A percentile compares a stretch with the other conserved stretches of the same genome.
Evolutionary conservation across 139 green algal genomes (phyloP).

Genomic region (Chloropicon primus): DNA sequence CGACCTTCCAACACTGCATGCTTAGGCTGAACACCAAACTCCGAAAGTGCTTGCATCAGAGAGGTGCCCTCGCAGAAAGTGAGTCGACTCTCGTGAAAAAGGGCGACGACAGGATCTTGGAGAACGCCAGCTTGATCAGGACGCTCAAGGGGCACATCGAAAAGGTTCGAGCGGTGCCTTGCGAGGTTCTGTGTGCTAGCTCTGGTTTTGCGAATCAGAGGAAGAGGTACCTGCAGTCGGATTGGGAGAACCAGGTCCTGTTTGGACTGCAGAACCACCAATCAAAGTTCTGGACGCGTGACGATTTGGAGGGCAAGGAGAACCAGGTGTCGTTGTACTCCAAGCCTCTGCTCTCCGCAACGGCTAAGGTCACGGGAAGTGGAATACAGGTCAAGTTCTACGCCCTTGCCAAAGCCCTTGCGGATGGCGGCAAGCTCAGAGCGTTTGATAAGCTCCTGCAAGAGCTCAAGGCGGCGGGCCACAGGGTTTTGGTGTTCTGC

Average conservation of each 20-base stretch:
- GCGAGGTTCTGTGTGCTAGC: not conserved
- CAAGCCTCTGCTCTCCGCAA: not conserved
- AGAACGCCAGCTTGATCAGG: not conserved
- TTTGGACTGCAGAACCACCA: not conserved
- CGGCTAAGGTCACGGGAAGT: not conserved
- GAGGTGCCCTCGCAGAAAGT: not conserved
- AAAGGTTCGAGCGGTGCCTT: not conserved
- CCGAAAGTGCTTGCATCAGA: not conserved
- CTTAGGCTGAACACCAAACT: not conserved
- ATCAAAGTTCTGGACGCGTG: not conserved
- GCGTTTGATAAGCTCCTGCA: constrained; percentile 42
- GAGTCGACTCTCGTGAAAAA: not conserved
- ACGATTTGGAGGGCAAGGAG: not conserved
- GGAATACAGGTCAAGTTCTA: not conserved
- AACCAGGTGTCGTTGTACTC: not conserved
- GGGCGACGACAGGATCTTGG: not conserved
- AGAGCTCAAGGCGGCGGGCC: constrained; percentile 31
- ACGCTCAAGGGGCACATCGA: not conserved
- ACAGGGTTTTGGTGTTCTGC: constrained; percentile 52
- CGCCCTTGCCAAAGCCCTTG: not conserved
- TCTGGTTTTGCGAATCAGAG: not conserved
- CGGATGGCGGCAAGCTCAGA: constrained; percentile 43
- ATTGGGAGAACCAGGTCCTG: not conserved
- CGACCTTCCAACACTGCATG: not conserved
- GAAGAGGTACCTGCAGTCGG: not conserved